Evolutionary conservation across 129 eudicot genomes (phyloP).

Genomic region (Chrysanthemum makinoi): DNA sequence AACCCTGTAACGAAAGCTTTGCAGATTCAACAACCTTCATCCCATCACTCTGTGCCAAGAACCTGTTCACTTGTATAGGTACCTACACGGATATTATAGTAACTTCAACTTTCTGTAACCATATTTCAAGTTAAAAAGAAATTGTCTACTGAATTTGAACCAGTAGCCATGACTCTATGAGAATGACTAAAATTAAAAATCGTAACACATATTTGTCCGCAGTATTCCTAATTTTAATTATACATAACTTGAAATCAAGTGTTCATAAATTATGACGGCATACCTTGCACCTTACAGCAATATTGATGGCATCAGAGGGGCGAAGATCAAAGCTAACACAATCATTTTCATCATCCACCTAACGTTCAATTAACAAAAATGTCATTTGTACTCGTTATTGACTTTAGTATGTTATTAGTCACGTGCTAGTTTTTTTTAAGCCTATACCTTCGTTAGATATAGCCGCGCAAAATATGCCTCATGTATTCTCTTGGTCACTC

Average conservation of each 20-base stretch:
- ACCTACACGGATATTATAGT: slow-evolving; percentile 48
- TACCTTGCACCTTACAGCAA: slow-evolving; percentile 98
- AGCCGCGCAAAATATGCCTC: slow-evolving; percentile 87
- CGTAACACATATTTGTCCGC: no score
- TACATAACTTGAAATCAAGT: not conserved
- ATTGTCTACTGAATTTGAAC: not conserved
- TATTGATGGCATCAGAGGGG: slow-evolving; percentile 94
- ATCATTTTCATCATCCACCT: slow-evolving; percentile 75
- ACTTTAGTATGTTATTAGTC: not conserved
- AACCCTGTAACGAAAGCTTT: slow-evolving; percentile 38
- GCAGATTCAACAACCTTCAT: slow-evolving; percentile 75
- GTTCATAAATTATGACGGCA: not conserved
- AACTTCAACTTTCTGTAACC: not conserved
- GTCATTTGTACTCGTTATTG: slow-evolving; percentile 16
- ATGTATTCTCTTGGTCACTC: slow-evolving; percentile 85
- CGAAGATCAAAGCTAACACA: slow-evolving; percentile 71
- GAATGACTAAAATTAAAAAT: no score
- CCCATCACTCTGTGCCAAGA: slow-evolving; percentile 76
- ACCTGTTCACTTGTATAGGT: slow-evolving; percentile 84
- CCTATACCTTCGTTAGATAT: slow-evolving; percentile 65
- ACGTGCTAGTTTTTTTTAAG: slow-evolving; percentile 1
- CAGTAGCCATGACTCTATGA: not conserved
- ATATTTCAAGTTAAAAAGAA: not conserved
- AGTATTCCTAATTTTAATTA: no score
- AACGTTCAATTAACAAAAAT: slow-evolving; percentile 21